Evolutionary conservation across 306 rosid genomes (phyloP), one percentile per base, ranked within the genome.

Genomic region (Cucurbita argyrosperma): DNA sequence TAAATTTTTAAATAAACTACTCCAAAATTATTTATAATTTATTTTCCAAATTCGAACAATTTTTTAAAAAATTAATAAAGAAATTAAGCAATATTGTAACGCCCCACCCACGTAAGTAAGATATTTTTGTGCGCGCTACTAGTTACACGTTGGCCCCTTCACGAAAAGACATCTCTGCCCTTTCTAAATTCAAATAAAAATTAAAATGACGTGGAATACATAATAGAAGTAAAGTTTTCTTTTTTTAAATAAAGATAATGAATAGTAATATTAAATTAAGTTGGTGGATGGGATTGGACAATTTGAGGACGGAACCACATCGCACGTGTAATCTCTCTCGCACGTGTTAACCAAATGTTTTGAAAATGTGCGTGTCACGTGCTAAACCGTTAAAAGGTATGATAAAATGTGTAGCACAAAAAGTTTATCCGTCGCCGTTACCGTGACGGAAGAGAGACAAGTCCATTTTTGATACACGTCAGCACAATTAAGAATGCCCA

Each of bases 311-410:
- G 26, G 51, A 19, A 9, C 71, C 16, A 42, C 52, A 16, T 64
- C 71, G 21, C 57, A 68, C 72, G 54, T 66, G 72, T 43, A 46
- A n/a, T 26, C 26, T 63, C 70, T 5, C 72, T 19, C 4, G 72
- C 55, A 46, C 58, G 74, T 47, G 45, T 49, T 23, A 6, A 16
- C 37, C n/a, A 5, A 18, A 42, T 15, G 21, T 19, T 65, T 43
- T 65, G 0, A 51, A 51, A 52, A 16, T 68, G 58, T 68, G 57
- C 57, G 57, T 69, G 58, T 69, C 74, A 69, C 74, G 74, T 69
- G 73, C 72, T 5, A 23, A 4, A 6, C 18, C 56, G 72, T 67
- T 43, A 67, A 67, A 43, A 21, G 38, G 12, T 2, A 21, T 23
- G 49, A 21, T 13, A 19, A 23, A 23, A 49, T 26, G 14, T 26